These are phyloP conservation scores for Lactarius hatsudake DNA, from an alignment of 768 basidiomycete genomes.

Conservation along the genomic window DNA sequence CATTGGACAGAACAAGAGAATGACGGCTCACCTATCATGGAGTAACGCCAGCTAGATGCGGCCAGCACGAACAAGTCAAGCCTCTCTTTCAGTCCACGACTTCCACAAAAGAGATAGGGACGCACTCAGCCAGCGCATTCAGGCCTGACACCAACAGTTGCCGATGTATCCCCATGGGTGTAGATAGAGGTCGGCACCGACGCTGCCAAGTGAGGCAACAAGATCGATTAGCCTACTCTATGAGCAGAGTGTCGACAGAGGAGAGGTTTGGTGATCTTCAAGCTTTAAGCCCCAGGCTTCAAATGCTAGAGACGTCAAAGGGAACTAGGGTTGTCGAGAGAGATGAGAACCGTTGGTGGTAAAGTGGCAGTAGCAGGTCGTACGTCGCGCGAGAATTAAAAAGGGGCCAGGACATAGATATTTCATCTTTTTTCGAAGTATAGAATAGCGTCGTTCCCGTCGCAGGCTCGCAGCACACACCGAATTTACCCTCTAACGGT, in stretches of 20 bases:
- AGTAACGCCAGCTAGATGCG: conserved; percentile 19
- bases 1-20: not conserved
- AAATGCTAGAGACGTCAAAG: not conserved
- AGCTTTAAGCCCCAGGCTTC: not conserved
- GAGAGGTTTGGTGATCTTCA: not conserved
- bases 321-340: not conserved
- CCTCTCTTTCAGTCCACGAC: not conserved
- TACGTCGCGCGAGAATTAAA: not conserved
- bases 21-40: conserved; percentile 3
- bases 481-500: too few species aligned
- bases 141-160: not conserved
- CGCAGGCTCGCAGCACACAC: too few species aligned
- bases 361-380: not conserved
- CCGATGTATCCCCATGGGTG: too few species aligned
- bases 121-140: not conserved
- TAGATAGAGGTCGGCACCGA: not conserved
- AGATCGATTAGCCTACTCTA: not conserved
- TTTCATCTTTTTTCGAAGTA: too few species aligned
- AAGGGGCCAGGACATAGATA: too few species aligned
- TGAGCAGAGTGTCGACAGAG: not conserved
- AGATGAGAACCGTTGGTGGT: not conserved
- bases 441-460: too few species aligned
- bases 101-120: not conserved
- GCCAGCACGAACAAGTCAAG: not conserved
- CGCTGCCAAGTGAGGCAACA: not conserved